phyloP scores from a whole-genome alignment of 306 rosid genomes.

The Ceratonia siliqua region DNA sequence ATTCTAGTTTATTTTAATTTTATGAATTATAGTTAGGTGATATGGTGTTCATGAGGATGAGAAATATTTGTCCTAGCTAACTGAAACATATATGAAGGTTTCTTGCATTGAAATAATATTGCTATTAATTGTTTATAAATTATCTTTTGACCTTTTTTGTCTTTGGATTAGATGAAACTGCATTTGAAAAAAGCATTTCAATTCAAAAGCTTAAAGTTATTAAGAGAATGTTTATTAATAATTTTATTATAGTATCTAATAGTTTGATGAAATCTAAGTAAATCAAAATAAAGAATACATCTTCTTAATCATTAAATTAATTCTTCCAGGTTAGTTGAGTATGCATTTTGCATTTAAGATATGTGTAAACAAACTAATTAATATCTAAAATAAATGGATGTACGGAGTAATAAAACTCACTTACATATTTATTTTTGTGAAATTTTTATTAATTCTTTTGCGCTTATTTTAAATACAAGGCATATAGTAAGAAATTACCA shows the following conservation, averaged over 20 bases:
- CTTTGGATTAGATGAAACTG: not conserved
- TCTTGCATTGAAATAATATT: constrained; percentile 6
- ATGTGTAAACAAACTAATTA: too few relatives aligned
- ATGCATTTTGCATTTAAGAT: too few relatives aligned
- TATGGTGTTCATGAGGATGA: constrained; percentile 20
- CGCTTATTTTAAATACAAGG: not conserved
- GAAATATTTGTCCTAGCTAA: constrained; percentile 41
- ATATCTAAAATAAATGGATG: too few relatives aligned
- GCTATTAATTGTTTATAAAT: constrained; percentile 14
- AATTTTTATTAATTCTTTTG: not conserved
- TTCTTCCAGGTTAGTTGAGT: too few relatives aligned
- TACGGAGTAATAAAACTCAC: too few relatives aligned
- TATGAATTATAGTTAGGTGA: constrained; percentile 18
- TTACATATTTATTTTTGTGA: too few relatives aligned
- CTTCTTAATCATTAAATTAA: too few relatives aligned
- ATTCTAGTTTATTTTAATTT: constrained; percentile 17
- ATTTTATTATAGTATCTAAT: too few relatives aligned
- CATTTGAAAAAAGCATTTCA: not conserved
- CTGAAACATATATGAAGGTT: constrained; percentile 37
- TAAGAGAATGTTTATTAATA: too few relatives aligned
- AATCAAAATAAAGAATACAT: too few relatives aligned
- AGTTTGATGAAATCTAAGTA: too few relatives aligned
- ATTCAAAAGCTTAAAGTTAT: too few relatives aligned
- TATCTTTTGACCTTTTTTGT: not conserved
- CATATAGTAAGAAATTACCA: constrained; percentile 13